These are phyloP conservation scores for Wickerhamomyces chambardii DNA, from an alignment of 805 yeast species.

Conservation along the genomic window DNA sequence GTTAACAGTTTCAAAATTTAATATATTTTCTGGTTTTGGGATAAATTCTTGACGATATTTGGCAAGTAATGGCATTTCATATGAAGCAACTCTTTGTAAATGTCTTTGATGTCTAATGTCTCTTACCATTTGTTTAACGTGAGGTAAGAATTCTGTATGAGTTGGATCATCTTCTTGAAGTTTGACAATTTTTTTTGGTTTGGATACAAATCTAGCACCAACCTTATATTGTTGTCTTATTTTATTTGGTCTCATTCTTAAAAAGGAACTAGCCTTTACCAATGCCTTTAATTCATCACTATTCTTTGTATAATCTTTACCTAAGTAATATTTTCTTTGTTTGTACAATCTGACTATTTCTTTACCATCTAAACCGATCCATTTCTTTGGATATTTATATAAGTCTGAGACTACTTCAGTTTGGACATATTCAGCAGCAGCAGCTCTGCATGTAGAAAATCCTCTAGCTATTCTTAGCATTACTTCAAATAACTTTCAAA, in stretches of 20 bases:
- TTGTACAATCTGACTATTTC: slow-evolving; percentile 52
- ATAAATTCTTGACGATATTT: slow-evolving; percentile 65
- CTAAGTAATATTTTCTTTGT: slow-evolving; percentile 46
- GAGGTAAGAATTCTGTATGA: slow-evolving; percentile 54
- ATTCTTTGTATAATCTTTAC: slow-evolving; percentile 38
- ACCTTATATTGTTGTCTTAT: neutral
- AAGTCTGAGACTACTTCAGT: neutral
- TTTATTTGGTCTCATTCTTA: neutral
- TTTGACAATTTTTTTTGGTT: slow-evolving; percentile 19
- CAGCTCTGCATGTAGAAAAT: neutral
- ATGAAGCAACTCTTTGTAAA: slow-evolving; percentile 78
- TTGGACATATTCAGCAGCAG: neutral
- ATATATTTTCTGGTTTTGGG: slow-evolving; percentile 39
- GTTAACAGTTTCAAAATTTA: slow-evolving; percentile 63
- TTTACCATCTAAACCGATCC: slow-evolving; percentile 63
- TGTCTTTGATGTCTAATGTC: slow-evolving; percentile 71
- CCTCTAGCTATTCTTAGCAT: neutral
- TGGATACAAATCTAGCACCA: neutral
- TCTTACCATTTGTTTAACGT: slow-evolving; percentile 63
- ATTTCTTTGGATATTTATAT: slow-evolving; percentile 39
- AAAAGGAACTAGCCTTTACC: slow-evolving; percentile 30
- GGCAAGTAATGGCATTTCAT: slow-evolving; percentile 80
- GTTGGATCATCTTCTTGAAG: slow-evolving; percentile 32
- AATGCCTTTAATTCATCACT: slow-evolving; percentile 50
- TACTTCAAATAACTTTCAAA: neutral